Base-by-base conservation (phyloP, 2,329 filamentous ascomycete genomes). In the Nemania sp. region DNA sequence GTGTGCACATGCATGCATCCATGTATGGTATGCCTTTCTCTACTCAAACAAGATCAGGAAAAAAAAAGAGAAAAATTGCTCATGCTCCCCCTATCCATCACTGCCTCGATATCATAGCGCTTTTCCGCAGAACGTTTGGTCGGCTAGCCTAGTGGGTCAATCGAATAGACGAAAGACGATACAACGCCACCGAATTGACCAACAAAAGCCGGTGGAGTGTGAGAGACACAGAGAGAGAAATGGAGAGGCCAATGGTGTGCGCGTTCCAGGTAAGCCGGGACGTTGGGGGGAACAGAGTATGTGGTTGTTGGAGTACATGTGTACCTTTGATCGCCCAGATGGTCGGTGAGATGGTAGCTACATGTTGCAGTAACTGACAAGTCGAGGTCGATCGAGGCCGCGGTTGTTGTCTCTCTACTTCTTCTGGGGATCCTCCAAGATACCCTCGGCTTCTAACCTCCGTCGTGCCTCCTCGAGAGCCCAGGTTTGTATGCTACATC, bases 401-500 rank as follows among this genome's bases (percentile, higher is more conserved):
- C 18, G 2, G 46, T 48, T 18, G 4, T 59, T 21, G 59, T 11
- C 3, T 17, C 29, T 56, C 34, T 59, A 67, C 76, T 84, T 84
- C 80, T 85, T 84, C 76, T 87, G 83, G 60, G 84, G 89, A 72
- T 97, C 94, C 73, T 91, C 87, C 73, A 98, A 80, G 74, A 98
- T 93, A 62, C 95, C 95, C 82, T 99, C 95, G 62, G 88, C 90
- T 81, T 99, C 95, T 84, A 99, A 87, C 81, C 95, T 86, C 81
- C 95, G 87, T 74, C 95, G 87, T 54, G 95, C 95, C 81, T 99
- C 95, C 80, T 99, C 95, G 45, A 99, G 87, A 65, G 95, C 95
- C 95, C 95, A 99, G 57, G 94, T 98, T 83, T 98, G 95, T 87
- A 99, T 97, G 77, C 95, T 99, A 71, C 63, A 59, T 20, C 17